A percentile compares a stretch with the other conserved stretches of the same genome.
Conservation (phyloP, 2,329 filamentous ascomycete genomes). For the Lachnellula occidentalis region DNA sequence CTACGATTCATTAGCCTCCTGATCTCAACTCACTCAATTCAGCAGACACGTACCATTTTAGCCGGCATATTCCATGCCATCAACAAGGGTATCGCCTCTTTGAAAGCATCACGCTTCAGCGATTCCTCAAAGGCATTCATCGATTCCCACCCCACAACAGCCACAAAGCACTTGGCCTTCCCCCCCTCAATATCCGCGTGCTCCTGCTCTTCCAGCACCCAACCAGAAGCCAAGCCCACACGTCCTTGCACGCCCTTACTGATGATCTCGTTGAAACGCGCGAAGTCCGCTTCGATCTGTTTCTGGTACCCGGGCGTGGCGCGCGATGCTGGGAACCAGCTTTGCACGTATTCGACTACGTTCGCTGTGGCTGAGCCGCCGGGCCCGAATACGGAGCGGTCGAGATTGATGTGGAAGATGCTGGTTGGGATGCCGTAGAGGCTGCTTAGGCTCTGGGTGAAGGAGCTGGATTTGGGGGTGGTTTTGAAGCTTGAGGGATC, state of each 20-base stretch:
- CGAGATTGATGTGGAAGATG: conserved; percentile 8
- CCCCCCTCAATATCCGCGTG: conserved; percentile 12
- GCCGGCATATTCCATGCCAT: neutral
- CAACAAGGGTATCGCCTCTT: conserved; percentile 4
- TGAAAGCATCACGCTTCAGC: conserved; percentile 9
- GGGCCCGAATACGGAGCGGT: conserved; percentile 10
- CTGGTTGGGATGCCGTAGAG: neutral
- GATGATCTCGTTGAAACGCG: conserved; percentile 13
- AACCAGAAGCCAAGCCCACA: conserved; percentile 6
- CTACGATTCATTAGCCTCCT: conserved; percentile 7
- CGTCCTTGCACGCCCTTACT: conserved; percentile 6
- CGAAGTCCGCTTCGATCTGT: conserved; percentile 14
- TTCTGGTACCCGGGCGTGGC: conserved; percentile 14
- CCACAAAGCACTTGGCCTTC: conserved; percentile 16
- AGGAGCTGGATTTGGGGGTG: neutral
- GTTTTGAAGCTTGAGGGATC: neutral
- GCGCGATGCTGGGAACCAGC: conserved; percentile 14
- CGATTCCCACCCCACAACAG: conserved; percentile 15
- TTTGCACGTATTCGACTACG: conserved; percentile 15
- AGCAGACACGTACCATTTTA: neutral
- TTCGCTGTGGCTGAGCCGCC: conserved; percentile 10
- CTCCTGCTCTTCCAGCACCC: conserved; percentile 13
- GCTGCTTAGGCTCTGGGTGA: neutral
- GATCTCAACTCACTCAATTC: neutral
- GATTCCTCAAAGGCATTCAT: conserved; percentile 14